Base-by-base conservation (phyloP, 257 asterid genomes). In the Solanum lignicaule region DNA sequence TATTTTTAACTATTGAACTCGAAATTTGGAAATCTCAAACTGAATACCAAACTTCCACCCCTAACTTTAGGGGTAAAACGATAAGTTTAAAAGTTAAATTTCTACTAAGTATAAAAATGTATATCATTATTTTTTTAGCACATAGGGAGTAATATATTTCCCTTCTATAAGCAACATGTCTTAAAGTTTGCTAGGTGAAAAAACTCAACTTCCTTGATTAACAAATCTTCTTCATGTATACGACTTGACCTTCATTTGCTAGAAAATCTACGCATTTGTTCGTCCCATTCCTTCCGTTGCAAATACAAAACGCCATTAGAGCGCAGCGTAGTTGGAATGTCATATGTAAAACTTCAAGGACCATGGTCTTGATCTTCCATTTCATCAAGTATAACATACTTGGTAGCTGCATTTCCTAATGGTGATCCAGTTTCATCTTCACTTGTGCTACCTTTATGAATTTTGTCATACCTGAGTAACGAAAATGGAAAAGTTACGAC, bases 341-440 rank as follows among this genome's bases (percentile, higher is more conserved):
- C 36, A 84, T 48, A 74, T 84, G 33, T 55, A 85, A 85, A 83
- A 83, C 88, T 84, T 89, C 87, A 93, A 66, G 93, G 91, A 60
- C 55, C 86, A 6, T 91, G 93, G 75, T 92, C 98, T 89, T 93
- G 94, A 71, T 94, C 98, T 15, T 94, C 99, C 92, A 91, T 89
- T 91, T 96, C 98, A 69, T 94, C 98, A 32, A 96, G 97, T 33
- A 96, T 95, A 88, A 93, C 97, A 87, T 96, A 96, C 89, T 93
- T 95, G 10, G 98, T 90, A 76, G 93, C 69, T 33, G 91, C 86
- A 87, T 83, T 88, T 33, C 81, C 92, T 9, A 83, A 74, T 9
- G 91, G 74, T 14, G 93, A 79, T 15, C 83, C 91, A 62, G 38
- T 58, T 71, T 86, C 92, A 60, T 87, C 93, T 81, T 73, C 92